These are phyloP conservation scores for Nelumbo lutea DNA, from an alignment of 164 flowering plant species.

Conservation along the genomic window DNA sequence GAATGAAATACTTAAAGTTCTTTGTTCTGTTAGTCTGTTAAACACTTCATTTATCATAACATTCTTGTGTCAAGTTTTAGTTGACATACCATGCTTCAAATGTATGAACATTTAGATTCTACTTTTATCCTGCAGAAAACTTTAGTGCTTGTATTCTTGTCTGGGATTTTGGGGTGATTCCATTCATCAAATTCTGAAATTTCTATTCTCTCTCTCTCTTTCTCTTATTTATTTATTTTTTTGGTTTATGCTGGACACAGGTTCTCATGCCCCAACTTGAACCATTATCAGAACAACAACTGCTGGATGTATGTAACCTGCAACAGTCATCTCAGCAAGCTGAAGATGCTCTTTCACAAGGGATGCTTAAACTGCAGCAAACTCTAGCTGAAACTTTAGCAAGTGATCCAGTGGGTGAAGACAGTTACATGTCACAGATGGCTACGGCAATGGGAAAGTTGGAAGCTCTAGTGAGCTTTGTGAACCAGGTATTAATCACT, in stretches of 20 bases:
- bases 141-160: no score
- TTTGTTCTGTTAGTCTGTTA: no score
- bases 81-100: no score
- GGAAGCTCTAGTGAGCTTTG: conserved; percentile 65
- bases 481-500: conserved; percentile 52
- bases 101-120: no score
- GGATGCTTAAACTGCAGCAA: conserved; percentile 83
- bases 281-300: conserved; percentile 62
- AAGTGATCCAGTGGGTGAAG: conserved; percentile 44
- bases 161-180: neutral
- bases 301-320: conserved; percentile 44
- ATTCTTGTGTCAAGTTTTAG: no score
- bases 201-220: neutral
- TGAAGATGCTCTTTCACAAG: conserved; percentile 92
- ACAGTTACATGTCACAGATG: conserved; percentile 55
- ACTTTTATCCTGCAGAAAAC: no score
- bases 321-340: conserved; percentile 82
- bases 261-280: conserved; percentile 71
- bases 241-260: conserved; percentile 36
- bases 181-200: neutral
- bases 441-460: conserved; percentile 60
- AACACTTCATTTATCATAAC: no score
- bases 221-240: neutral
- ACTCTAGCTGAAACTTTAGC: conserved; percentile 56
- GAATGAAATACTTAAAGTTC: no score